Base-by-base conservation (phyloP, 2,329 filamentous ascomycete genomes). In the Tothia fuscella region DNA sequence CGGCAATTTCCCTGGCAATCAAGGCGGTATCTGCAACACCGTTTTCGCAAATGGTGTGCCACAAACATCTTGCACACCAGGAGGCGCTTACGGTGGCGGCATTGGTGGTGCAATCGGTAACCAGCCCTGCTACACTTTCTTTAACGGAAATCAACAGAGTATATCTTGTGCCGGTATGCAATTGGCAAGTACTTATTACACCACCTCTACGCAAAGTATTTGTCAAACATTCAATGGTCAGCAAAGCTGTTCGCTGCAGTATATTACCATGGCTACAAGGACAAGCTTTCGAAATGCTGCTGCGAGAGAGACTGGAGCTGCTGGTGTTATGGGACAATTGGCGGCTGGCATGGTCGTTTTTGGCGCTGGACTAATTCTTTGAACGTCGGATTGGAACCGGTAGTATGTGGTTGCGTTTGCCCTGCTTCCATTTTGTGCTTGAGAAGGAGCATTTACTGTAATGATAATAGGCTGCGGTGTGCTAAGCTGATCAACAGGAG, bases 61-160 rank as follows among this genome's bases (percentile, higher is more conserved):
- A n/a, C 25, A 21, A 12, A 37, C 35, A 21, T 25, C 25, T 25
- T 37, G 35, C 22, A 17, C 28, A 5, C 35, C 25, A 37, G 35
- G 35, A 6, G 35, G 35, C 28, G 35, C 35, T 37, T 25, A 25
- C n/a, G 35, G 35, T n/a, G 35, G 35, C 6, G 25, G 19, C 14
- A n/a, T n/a, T n/a, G n/a, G n/a, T n/a, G 35, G 35, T 21, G 35
- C 35, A 26, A n/a, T n/a, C n/a, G 22, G 22, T 25, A 25, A 37
- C 35, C 35, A 25, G 13, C 35, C 35, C 19, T 37, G 35, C 35
- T 37, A 25, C 35, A 37, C 35, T 17, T 37, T 25, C 35, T 37
- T 26, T 25, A 37, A 37, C 22, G 35, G 21, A 13, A 25, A 25
- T 17, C 35, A 37, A 37, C 35, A 37, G 21, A 37, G 22, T 13